Evolutionary conservation across 2,329 filamentous ascomycete genomes (phyloP).

Genomic region (Aspergillus sp.): DNA sequence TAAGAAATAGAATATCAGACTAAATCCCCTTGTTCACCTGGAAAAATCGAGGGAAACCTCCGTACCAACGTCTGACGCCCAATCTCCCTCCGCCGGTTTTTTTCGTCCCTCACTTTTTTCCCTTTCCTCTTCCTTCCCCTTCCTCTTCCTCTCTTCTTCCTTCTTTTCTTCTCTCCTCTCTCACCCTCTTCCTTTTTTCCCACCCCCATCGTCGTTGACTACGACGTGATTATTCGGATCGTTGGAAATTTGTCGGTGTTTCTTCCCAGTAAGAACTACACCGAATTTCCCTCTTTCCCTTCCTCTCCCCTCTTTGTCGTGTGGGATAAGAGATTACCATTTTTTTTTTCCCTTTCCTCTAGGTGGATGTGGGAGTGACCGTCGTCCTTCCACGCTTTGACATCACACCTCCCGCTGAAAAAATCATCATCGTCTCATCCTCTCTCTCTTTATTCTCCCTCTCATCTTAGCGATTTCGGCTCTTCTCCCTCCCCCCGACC

Average conservation of each 20-base stretch:
- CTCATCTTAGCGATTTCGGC: constrained; percentile 2
- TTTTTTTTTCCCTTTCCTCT: not conserved
- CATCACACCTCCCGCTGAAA: not conserved
- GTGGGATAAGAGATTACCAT: not conserved
- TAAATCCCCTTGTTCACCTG: not conserved
- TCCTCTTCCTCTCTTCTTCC: constrained; percentile 14
- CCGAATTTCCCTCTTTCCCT: not conserved
- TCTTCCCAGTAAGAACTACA: not conserved
- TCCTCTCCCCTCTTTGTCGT: not conserved
- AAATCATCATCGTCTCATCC: not conserved
- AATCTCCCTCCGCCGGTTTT: not conserved
- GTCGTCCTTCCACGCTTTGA: not conserved
- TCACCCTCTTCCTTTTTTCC: constrained; percentile 18
- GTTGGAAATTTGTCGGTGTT: not conserved
- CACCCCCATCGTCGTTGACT: constrained; percentile 9
- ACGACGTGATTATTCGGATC: constrained; percentile 3
- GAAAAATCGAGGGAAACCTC: not conserved
- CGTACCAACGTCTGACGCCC: too few relatives aligned
- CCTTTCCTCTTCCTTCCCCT: constrained; percentile 16
- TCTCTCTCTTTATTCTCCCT: not conserved
- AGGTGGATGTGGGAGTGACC: not conserved
- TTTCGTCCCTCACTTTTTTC: constrained; percentile 7
- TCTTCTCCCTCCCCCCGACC: constrained; percentile 16
- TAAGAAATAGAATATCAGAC: not conserved
- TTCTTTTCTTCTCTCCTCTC: constrained; percentile 4